These are phyloP conservation scores for Tilletia setariae DNA, from an alignment of 1,284 basidiomycete species.

Conservation along the genomic window DNA sequence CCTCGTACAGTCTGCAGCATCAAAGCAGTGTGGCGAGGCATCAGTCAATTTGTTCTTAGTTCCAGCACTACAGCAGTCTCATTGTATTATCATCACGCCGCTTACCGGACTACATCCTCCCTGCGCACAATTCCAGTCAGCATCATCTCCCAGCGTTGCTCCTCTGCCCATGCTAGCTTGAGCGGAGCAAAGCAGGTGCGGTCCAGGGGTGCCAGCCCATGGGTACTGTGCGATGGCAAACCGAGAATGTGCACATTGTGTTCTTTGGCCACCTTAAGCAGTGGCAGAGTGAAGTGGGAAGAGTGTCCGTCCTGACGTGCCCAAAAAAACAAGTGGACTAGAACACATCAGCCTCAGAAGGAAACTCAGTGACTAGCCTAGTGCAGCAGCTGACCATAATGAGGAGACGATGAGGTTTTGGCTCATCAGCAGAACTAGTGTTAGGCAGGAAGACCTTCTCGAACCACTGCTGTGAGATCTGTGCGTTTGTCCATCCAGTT, in stretches of 20 bases:
- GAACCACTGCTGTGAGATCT: neutral
- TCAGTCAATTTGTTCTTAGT: too few species aligned
- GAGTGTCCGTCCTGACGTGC: neutral
- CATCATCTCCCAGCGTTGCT: neutral
- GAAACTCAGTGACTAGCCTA: too few species aligned
- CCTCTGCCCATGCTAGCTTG: neutral
- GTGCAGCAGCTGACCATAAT: neutral
- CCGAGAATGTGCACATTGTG: neutral
- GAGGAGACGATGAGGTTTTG: neutral
- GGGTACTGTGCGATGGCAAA: neutral
- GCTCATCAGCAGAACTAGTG: neutral
- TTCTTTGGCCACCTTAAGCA: neutral
- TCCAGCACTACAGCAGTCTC: too few species aligned
- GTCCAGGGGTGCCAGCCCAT: neutral
- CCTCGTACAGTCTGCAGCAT: neutral
- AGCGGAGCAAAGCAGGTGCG: neutral
- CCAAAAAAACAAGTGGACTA: too few species aligned
- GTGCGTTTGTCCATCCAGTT: neutral
- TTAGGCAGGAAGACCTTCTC: neutral
- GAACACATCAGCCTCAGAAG: too few species aligned
- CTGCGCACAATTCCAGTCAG: neutral
- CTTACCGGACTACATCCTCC: slow-evolving; percentile 1
- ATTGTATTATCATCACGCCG: too few species aligned
- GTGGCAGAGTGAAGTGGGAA: neutral
- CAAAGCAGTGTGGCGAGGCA: too few species aligned